A percentile compares a stretch with the other conserved stretches of the same genome.
phyloP scores from a whole-genome alignment of 2,329 filamentous ascomycete species.

The Fusarium lyarnte region DNA sequence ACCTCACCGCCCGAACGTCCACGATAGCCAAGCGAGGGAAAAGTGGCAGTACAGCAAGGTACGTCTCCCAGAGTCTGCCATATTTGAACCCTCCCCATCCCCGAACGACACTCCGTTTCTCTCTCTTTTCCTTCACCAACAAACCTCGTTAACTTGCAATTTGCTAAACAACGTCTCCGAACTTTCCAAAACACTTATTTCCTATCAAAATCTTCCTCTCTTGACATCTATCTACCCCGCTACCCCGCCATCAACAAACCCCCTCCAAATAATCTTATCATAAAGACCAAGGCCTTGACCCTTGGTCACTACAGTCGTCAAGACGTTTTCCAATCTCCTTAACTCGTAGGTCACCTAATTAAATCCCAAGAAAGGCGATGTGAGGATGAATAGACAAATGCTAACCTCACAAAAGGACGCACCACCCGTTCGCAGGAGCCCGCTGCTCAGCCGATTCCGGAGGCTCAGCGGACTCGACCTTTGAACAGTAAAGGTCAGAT shows the following conservation, averaged over 20 bases:
- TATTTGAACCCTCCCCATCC: constrained; percentile 39
- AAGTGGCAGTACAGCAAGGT: constrained; percentile 19
- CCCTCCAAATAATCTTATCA: constrained; percentile 39
- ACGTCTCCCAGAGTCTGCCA: constrained; percentile 3
- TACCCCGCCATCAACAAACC: constrained; percentile 38
- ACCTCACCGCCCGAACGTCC: constrained; percentile 35
- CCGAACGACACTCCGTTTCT: constrained; percentile 10
- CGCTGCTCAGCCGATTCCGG: constrained; percentile 91
- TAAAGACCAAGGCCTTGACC: constrained; percentile 60
- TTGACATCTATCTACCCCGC: constrained; percentile 34
- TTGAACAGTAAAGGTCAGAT: constrained; percentile 63
- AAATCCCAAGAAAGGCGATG: not conserved
- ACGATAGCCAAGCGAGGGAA: constrained; percentile 9
- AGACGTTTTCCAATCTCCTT: constrained; percentile 98
- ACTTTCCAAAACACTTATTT: constrained; percentile 7
- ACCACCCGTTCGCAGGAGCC: constrained; percentile 96
- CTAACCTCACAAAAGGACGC: constrained; percentile 68
- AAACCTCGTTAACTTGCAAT: constrained; percentile 16
- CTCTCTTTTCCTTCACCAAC: constrained; percentile 24
- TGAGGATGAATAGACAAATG: constrained; percentile 6
- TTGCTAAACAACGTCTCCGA: constrained; percentile 3
- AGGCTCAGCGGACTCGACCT: constrained; percentile 77
- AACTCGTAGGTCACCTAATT: constrained; percentile 79
- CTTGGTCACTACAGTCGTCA: constrained; percentile 75
- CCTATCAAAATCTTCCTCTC: constrained; percentile 2